These are phyloP conservation scores for Allium sativum DNA, from an alignment of 106 monocot species.

Conservation along the genomic window DNA sequence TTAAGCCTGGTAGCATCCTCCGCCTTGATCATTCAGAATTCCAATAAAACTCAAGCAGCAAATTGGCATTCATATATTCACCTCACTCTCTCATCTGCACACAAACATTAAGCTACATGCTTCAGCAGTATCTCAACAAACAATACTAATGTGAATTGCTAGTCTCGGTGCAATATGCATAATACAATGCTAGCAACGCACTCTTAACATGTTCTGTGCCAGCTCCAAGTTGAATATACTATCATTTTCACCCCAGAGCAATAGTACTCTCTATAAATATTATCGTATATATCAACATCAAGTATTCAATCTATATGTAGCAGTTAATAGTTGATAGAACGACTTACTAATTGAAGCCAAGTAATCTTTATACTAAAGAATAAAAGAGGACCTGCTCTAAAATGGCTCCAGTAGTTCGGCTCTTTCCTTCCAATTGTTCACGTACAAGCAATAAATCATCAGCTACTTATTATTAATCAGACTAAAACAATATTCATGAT, in stretches of 20 bases:
- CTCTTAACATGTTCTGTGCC: slow-evolving; percentile 64
- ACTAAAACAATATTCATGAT: neutral
- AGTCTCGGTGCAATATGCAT: too few relatives aligned
- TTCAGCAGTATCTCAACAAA: too few relatives aligned
- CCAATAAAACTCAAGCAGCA: too few relatives aligned
- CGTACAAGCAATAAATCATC: slow-evolving; percentile 14
- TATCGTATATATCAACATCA: too few relatives aligned
- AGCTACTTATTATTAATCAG: neutral
- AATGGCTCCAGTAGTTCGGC: slow-evolving; percentile 54
- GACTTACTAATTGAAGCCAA: too few relatives aligned
- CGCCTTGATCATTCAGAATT: too few relatives aligned
- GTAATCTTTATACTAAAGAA: slow-evolving; percentile 13
- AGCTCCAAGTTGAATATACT: slow-evolving; percentile 69
- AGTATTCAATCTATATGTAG: too few relatives aligned
- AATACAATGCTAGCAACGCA: slow-evolving; percentile 14
- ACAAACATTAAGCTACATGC: too few relatives aligned
- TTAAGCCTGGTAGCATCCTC: too few relatives aligned
- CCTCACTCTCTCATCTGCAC: too few relatives aligned
- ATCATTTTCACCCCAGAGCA: slow-evolving; percentile 90
- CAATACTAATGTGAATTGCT: neutral
- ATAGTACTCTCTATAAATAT: slow-evolving; percentile 46
- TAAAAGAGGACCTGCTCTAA: slow-evolving; percentile 53
- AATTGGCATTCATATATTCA: too few relatives aligned
- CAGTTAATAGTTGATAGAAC: too few relatives aligned
- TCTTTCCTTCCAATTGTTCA: slow-evolving; percentile 73